Percentiles rank a stretch among this genome's conserved stretches.
These are phyloP conservation scores for Yarrowia sp. DNA, from an alignment of 805 yeast species.

Conservation along the genomic window DNA sequence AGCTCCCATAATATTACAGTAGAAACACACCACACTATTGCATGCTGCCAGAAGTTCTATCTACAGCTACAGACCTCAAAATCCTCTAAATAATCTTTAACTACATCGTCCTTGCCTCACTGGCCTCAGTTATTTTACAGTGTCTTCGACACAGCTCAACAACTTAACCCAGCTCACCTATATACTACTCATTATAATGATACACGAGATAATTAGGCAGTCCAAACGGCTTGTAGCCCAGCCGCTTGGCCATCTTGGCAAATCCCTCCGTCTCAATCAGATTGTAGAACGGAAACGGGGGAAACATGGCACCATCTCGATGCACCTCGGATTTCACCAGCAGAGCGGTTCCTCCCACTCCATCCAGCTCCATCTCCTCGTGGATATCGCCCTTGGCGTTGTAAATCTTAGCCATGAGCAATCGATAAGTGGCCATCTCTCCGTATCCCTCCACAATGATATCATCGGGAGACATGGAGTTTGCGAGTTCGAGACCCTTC, in stretches of 20 bases:
- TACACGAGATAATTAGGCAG: slow-evolving; percentile 91
- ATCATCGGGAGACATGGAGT: slow-evolving; percentile 75
- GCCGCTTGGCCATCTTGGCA: slow-evolving; percentile 90
- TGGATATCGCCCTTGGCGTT: slow-evolving; percentile 64
- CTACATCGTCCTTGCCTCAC: too few species aligned
- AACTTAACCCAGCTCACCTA: too few species aligned
- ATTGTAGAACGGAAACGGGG: slow-evolving; percentile 95
- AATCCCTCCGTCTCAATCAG: slow-evolving; percentile 97
- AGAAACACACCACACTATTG: too few species aligned
- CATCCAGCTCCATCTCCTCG: slow-evolving; percentile 82
- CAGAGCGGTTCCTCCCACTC: slow-evolving; percentile 97
- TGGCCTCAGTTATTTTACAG: too few species aligned
- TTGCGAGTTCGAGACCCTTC: slow-evolving; percentile 73
- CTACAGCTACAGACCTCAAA: too few species aligned
- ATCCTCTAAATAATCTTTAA: too few species aligned
- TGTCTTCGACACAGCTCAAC: too few species aligned
- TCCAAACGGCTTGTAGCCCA: slow-evolving; percentile 89
- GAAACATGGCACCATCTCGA: slow-evolving; percentile 99
- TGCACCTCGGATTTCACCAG: slow-evolving; percentile 97
- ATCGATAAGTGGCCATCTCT: slow-evolving; percentile 90
- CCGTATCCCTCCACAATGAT: slow-evolving; percentile 92
- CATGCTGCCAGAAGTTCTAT: too few species aligned
- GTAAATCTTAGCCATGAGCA: slow-evolving; percentile 87
- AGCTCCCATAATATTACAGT: not conserved
- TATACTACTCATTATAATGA: slow-evolving; percentile 79